Evolutionary conservation across 768 basidiomycete species (phyloP).

Genomic region (Ramaria rubella): DNA sequence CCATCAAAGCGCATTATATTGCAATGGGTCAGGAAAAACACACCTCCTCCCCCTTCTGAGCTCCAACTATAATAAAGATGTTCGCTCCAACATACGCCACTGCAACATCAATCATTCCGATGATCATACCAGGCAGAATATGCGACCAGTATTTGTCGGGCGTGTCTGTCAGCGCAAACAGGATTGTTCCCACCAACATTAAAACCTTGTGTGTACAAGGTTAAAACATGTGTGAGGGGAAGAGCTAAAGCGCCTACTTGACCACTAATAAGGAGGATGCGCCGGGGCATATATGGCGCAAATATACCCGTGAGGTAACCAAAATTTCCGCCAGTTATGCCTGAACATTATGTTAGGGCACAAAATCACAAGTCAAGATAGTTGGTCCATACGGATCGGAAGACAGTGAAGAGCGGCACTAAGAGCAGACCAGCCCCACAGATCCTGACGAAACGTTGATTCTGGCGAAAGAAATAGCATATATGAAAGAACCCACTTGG

Average conservation of each 20-base stretch:
- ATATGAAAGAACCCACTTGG: not conserved
- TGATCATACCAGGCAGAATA: constrained; percentile 43
- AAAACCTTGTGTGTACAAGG: constrained; percentile 24
- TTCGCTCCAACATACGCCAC: constrained; percentile 29
- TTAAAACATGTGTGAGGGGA: too few species aligned
- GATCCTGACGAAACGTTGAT: not conserved
- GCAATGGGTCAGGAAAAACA: constrained; percentile 17
- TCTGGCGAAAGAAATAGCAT: not conserved
- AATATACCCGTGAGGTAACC: not conserved
- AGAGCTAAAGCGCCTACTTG: not conserved
- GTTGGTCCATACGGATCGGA: not conserved
- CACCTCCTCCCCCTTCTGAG: constrained; percentile 7
- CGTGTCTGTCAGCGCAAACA: constrained; percentile 37
- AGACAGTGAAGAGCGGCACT: constrained; percentile 4
- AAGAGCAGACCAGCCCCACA: constrained; percentile 8
- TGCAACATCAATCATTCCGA: constrained; percentile 43
- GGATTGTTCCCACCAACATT: constrained; percentile 31
- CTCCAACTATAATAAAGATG: constrained; percentile 1
- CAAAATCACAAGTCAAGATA: not conserved
- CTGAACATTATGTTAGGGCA: too few species aligned
- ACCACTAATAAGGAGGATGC: constrained; percentile 1
- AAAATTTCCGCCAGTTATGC: not conserved
- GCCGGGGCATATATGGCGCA: constrained; percentile 1
- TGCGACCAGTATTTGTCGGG: constrained; percentile 40
- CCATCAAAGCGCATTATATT: constrained; percentile 44